These are phyloP conservation scores for Ophiostoma australiae DNA, from an alignment of 2,329 filamentous ascomycete species.

Conservation along the genomic window DNA sequence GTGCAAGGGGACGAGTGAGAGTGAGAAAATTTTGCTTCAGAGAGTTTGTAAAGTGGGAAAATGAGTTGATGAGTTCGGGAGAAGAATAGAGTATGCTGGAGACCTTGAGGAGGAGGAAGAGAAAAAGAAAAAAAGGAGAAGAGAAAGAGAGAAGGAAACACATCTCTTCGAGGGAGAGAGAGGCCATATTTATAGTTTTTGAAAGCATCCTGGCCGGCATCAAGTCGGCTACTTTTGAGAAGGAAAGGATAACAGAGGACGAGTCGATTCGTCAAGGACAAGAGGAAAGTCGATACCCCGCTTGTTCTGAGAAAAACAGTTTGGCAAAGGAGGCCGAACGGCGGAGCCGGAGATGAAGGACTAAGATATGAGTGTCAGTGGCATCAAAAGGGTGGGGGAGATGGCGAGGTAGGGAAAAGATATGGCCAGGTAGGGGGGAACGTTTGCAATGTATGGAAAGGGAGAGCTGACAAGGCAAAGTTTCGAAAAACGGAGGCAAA, in stretches of 20 bases:
- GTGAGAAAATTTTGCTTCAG: conserved; percentile 26
- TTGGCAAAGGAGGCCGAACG: conserved; percentile 32
- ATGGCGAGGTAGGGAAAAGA: conserved; percentile 6
- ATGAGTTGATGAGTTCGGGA: conserved; percentile 16
- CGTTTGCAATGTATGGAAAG: not conserved
- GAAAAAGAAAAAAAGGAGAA: conserved; percentile 54
- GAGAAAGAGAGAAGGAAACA: conserved; percentile 53
- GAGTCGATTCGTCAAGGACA: conserved; percentile 42
- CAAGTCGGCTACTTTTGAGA: conserved; percentile 34
- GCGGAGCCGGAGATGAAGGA: conserved; percentile 26
- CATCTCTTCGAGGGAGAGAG: conserved; percentile 42
- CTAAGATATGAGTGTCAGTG: conserved; percentile 22
- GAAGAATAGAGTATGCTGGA: conserved; percentile 20
- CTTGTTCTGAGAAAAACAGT: conserved; percentile 32
- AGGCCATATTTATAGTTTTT: conserved; percentile 60
- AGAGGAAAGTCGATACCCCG: conserved; percentile 37
- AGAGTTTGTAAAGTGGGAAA: conserved; percentile 24
- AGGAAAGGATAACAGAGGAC: conserved; percentile 41
- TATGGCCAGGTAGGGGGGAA: conserved; percentile 16
- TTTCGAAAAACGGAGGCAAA: not conserved
- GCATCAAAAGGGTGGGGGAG: conserved; percentile 19
- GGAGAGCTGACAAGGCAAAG: conserved; percentile 18
- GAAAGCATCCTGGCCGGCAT: conserved; percentile 35
- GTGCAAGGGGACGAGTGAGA: conserved; percentile 17
- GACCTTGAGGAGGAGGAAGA: conserved; percentile 27